Evolutionary conservation across 2,329 filamentous ascomycete genomes (phyloP).

Genomic region (Sporothrix curviconia): DNA sequence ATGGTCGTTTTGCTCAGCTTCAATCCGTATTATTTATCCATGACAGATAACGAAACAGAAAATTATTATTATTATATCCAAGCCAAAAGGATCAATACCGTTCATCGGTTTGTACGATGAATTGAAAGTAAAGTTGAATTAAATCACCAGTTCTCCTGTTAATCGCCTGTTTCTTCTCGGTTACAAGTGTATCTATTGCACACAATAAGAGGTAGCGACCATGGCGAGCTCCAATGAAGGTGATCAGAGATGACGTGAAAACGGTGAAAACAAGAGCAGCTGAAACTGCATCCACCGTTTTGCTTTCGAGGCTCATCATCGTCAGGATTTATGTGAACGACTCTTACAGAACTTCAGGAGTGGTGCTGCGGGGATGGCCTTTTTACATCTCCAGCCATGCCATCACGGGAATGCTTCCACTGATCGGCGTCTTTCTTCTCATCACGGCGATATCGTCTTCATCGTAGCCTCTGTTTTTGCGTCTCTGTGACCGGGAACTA

Average conservation of each 20-base stretch:
- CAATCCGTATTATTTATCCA: background rate
- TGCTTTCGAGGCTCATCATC: background rate
- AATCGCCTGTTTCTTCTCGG: background rate
- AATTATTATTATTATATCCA: background rate
- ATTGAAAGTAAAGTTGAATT: too few relatives aligned
- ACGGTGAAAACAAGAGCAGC: background rate
- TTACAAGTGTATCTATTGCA: background rate
- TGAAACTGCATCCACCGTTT: background rate
- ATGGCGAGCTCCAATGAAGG: too few relatives aligned
- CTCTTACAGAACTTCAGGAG: too few relatives aligned
- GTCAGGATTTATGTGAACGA: too few relatives aligned
- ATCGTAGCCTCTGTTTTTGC: background rate
- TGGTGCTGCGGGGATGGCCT: too few relatives aligned
- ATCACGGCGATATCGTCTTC: background rate
- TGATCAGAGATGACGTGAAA: background rate
- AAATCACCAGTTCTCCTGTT: too few relatives aligned
- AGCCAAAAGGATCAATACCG: too few relatives aligned
- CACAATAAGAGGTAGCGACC: background rate
- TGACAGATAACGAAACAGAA: background rate
- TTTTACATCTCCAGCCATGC: too few relatives aligned
- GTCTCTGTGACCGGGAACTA: slow-evolving; percentile 1
- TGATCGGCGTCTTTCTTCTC: background rate
- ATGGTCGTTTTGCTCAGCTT: too few relatives aligned
- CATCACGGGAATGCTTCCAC: background rate
- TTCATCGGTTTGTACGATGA: too few relatives aligned